These are phyloP conservation scores for Eucalyptus camaldulensis DNA, from an alignment of 345 rosid genomes.

Conservation along the genomic window DNA sequence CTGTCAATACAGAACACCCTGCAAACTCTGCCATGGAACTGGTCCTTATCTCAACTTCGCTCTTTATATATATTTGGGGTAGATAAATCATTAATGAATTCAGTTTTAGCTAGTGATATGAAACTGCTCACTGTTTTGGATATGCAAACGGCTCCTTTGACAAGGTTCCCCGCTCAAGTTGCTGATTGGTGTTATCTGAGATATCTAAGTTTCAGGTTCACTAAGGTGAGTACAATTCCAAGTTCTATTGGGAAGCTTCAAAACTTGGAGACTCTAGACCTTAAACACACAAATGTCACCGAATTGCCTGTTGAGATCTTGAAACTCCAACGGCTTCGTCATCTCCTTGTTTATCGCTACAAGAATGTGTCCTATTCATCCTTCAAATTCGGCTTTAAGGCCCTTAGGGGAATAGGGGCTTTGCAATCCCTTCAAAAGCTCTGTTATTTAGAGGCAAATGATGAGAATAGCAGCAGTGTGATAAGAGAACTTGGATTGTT, in stretches of 20 bases:
- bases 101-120: neutral
- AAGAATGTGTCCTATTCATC: slow-evolving; percentile 6
- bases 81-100: neutral
- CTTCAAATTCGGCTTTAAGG: slow-evolving; percentile 16
- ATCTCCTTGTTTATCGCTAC: slow-evolving; percentile 22
- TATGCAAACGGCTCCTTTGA: slow-evolving; percentile 12
- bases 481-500: slow-evolving; percentile 17
- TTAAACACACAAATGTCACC: slow-evolving; percentile 23
- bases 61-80: slow-evolving; percentile 25
- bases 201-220: slow-evolving; percentile 22
- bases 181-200: slow-evolving; percentile 9
- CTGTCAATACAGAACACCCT: slow-evolving; percentile 11
- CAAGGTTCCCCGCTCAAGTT: slow-evolving; percentile 15
- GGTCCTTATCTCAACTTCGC: slow-evolving; percentile 9
- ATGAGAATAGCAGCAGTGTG: neutral
- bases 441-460: slow-evolving; percentile 15
- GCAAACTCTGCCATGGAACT: neutral
- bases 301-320: slow-evolving; percentile 19
- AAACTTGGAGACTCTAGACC: slow-evolving; percentile 32
- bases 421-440: slow-evolving; percentile 29
- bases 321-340: slow-evolving; percentile 22
- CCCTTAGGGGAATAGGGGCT: slow-evolving; percentile 4
- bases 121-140: slow-evolving; percentile 26
- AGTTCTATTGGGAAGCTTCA: slow-evolving; percentile 23
- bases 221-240: slow-evolving; percentile 18